Conservation (phyloP, 2,329 filamentous ascomycete genomes). For the Colletotrichum phormii region DNA sequence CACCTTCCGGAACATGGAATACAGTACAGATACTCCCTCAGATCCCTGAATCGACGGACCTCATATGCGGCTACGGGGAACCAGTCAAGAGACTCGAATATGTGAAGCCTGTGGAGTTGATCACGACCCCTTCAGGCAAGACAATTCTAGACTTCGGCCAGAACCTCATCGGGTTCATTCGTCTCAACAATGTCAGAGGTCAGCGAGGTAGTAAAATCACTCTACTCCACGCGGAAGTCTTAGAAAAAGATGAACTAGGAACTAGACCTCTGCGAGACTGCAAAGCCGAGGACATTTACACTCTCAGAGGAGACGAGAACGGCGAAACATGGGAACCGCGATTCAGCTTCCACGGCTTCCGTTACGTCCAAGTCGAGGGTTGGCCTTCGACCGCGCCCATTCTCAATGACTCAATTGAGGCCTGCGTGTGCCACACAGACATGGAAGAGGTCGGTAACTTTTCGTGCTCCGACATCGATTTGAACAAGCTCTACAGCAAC, state of each 20-base stretch:
- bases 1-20: not conserved
- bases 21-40: not conserved
- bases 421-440: conserved; percentile 30
- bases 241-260: conserved; percentile 54
- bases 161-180: conserved; percentile 54
- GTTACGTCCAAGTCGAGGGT: conserved; percentile 57
- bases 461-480: conserved; percentile 11
- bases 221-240: conserved; percentile 54
- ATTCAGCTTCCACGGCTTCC: conserved; percentile 65
- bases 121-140: conserved; percentile 48
- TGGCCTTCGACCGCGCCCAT: conserved; percentile 41
- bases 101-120: conserved; percentile 42
- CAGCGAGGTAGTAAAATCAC: conserved; percentile 42
- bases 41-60: not conserved
- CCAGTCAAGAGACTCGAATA: conserved; percentile 42
- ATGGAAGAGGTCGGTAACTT: conserved; percentile 25
- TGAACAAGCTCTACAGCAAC: conserved; percentile 27
- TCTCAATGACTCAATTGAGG: conserved; percentile 4
- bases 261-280: conserved; percentile 51
- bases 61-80: conserved; percentile 21
- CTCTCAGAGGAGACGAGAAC: conserved; percentile 40
- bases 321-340: conserved; percentile 52
- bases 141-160: conserved; percentile 57
- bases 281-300: conserved; percentile 48
- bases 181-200: conserved; percentile 37